Percentiles rank a stretch among this genome's conserved stretches.
Evolutionary conservation across 2,329 filamentous ascomycete species (phyloP).

Genomic region (Karstenula rhodostoma): DNA sequence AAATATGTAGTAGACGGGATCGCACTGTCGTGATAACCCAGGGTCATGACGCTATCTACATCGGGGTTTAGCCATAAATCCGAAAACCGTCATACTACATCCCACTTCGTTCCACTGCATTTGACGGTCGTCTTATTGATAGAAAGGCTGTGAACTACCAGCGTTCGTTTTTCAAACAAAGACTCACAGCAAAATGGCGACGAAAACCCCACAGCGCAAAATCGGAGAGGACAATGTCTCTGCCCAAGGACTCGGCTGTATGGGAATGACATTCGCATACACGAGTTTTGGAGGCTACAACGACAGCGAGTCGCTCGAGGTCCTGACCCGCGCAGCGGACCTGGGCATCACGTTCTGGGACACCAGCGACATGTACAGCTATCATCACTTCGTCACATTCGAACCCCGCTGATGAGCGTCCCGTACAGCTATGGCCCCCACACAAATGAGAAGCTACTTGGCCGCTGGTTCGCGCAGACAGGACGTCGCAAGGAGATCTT

Average conservation of each 20-base stretch:
- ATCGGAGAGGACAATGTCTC: constrained; percentile 3
- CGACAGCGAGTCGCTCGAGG: constrained; percentile 5
- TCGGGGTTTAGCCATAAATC: too few species aligned
- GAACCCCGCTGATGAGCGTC: constrained; percentile 14
- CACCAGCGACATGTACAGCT: constrained; percentile 18
- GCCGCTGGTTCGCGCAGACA: constrained; percentile 23
- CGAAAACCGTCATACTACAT: too few species aligned
- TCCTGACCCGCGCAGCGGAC: background rate
- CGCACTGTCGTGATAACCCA: too few species aligned
- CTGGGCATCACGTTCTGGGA: constrained; percentile 48
- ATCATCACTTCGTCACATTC: background rate
- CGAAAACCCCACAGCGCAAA: constrained; percentile 9
- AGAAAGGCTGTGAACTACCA: too few species aligned
- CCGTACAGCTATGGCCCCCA: constrained; percentile 31
- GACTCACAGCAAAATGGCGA: background rate
- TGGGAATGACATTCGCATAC: constrained; percentile 12
- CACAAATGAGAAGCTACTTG: constrained; percentile 28
- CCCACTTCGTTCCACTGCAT: too few species aligned
- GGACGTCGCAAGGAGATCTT: constrained; percentile 1
- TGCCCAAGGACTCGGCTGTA: constrained; percentile 11
- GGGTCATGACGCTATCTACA: too few species aligned
- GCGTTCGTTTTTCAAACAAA: background rate
- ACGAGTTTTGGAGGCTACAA: background rate
- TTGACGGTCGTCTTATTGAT: too few species aligned
- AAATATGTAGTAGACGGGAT: too few species aligned